A percentile compares a stretch with the other conserved stretches of the same genome.
Evolutionary conservation across 2,329 filamentous ascomycete genomes (phyloP).

Genomic region (Plenodomus biglobosus): DNA sequence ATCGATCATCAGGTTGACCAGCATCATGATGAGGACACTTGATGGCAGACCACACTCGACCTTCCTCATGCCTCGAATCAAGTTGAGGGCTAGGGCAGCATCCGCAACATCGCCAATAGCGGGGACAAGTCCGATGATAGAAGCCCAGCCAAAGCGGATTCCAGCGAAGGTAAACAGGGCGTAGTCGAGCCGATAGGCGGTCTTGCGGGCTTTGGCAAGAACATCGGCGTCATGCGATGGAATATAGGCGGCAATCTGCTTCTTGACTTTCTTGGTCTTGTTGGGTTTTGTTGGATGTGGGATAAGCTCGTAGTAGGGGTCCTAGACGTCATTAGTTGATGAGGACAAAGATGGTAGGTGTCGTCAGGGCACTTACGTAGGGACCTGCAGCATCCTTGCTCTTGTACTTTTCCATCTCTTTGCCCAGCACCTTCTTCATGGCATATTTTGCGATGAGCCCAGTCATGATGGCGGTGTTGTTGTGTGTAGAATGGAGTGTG

Average conservation of each 20-base stretch:
- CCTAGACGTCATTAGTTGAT: constrained; percentile 54
- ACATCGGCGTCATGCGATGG: constrained; percentile 79
- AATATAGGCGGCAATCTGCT: constrained; percentile 79
- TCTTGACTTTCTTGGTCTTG: constrained; percentile 81
- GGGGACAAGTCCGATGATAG: constrained; percentile 81
- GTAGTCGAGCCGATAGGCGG: constrained; percentile 84
- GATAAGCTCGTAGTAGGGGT: constrained; percentile 86
- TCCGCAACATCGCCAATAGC: constrained; percentile 57
- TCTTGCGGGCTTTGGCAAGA: constrained; percentile 80
- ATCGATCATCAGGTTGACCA: constrained; percentile 75
- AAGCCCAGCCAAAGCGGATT: constrained; percentile 85
- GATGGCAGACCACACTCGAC: constrained; percentile 75
- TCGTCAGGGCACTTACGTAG: constrained; percentile 41
- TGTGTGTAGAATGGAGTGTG: constrained; percentile 5
- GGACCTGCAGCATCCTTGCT: constrained; percentile 45
- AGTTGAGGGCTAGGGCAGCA: constrained; percentile 60
- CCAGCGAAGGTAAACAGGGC: constrained; percentile 79
- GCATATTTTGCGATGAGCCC: constrained; percentile 51
- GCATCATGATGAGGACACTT: constrained; percentile 67
- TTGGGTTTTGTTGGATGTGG: constrained; percentile 70
- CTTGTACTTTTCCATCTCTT: constrained; percentile 53
- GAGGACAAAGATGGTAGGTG: neutral
- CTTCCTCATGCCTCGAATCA: constrained; percentile 70
- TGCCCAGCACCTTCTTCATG: constrained; percentile 52
- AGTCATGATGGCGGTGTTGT: constrained; percentile 46